Evolutionary conservation across 2,329 filamentous ascomycete genomes (phyloP).

Genomic region (Scytalidium sp.): DNA sequence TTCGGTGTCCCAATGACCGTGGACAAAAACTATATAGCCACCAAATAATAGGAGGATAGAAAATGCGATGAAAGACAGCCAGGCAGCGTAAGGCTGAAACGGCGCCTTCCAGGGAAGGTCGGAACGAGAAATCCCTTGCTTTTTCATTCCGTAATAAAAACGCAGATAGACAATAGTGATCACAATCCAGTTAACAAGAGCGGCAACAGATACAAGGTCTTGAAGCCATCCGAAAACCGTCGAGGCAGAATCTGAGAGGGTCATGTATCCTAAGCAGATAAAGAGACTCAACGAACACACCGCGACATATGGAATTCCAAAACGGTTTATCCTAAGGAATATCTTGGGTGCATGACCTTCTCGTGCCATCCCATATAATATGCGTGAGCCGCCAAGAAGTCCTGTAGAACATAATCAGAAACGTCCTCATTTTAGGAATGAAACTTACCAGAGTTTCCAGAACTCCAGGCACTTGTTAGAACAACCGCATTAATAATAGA

Average conservation of each 20-base stretch:
- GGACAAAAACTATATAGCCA: constrained; percentile 62
- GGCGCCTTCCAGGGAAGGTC: constrained; percentile 46
- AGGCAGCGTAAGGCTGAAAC: constrained; percentile 57
- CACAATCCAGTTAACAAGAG: constrained; percentile 60
- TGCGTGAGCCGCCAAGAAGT: constrained; percentile 57
- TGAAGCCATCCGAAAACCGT: constrained; percentile 64
- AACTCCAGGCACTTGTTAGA: constrained; percentile 66
- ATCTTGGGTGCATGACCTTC: constrained; percentile 54
- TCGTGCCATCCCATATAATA: constrained; percentile 55
- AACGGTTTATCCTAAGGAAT: constrained; percentile 49
- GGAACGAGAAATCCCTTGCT: constrained; percentile 35
- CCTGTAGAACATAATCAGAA: constrained; percentile 53
- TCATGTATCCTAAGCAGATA: constrained; percentile 57
- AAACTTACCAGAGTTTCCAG: constrained; percentile 51
- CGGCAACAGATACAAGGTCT: constrained; percentile 56
- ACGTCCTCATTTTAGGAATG: background rate
- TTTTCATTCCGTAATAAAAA: constrained; percentile 43
- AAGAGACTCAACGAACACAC: constrained; percentile 51
- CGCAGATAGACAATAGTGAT: constrained; percentile 59
- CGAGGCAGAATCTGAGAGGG: constrained; percentile 51
- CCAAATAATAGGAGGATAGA: constrained; percentile 55
- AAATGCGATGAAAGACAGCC: constrained; percentile 48
- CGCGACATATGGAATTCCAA: constrained; percentile 55
- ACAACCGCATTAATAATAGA: constrained; percentile 74
- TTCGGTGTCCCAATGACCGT: constrained; percentile 51